Evolutionary conservation across 2,329 filamentous ascomycete species (phyloP), one percentile per base, ranked within the genome.

Genomic region (Neofusicoccum ribis): DNA sequence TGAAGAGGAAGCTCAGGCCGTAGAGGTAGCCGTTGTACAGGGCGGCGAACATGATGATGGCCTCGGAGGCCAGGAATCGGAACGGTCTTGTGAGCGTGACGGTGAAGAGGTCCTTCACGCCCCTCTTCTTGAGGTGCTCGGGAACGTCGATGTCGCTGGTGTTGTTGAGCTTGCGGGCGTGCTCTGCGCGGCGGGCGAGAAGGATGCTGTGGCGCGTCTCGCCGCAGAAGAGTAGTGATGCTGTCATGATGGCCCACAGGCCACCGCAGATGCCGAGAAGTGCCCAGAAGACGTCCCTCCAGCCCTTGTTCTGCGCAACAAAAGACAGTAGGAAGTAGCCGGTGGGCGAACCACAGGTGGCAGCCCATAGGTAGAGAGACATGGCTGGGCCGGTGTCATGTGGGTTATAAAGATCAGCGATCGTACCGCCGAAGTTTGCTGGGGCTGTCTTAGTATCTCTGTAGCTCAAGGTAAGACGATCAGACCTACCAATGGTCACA

Each of bases 11-110:
- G 1, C 79, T 81, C 8, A 83, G 65, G 1, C 82, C 82, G 58
- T 83, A 83, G 2, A 83, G 72, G 65, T 81, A 83, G 3, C 80
- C 81, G 54, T 83, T 83, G 69, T 82, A 83, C 0, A 82, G 68
- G 2, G 82, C 81, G n/a, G 75, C 77, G 41, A 82, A 82, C 15
- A 81, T 76, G 36, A 82, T 78, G 49, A 84, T 83, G 41, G 80
- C 79, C 68, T 83, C 82, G 1, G 79, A 78, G 12, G 74, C 76
- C 3, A 83, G 68, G 58, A 83, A 83, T 1, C 79, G 72, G 65
- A 84, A 82, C 0, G 82, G 82, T n/a, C 82, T 72, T 23, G 77
- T 74, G 6, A 84, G 73, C 8, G 81, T 76, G 5, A 78, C 75
- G 2, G 73, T 70, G 62, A 83, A 80, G 3, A 83, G 69, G 43